phyloP scores from a whole-genome alignment of 2,329 filamentous ascomycete species.

The Paecilomyces sp. region DNA sequence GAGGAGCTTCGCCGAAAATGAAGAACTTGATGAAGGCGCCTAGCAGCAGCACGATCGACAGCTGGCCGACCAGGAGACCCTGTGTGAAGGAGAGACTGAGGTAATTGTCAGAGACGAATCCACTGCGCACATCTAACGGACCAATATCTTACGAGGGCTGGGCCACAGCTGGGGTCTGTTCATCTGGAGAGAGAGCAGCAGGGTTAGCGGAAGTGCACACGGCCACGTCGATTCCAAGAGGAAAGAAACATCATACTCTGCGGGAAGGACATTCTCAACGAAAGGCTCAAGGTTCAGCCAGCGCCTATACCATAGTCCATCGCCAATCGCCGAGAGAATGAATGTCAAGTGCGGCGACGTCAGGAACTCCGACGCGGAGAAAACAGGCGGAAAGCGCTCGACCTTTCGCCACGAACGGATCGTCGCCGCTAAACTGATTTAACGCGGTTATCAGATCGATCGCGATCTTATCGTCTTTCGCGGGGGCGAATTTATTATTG shows the following conservation, averaged over 20 bases:
- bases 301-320: slow-evolving; percentile 6
- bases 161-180: slow-evolving; percentile 5
- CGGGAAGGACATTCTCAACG: slow-evolving; percentile 11
- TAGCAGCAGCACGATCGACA: slow-evolving; percentile 84
- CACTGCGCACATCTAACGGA: not conserved
- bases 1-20: slow-evolving; percentile 92
- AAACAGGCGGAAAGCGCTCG: not conserved
- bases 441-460: not conserved
- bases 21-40: slow-evolving; percentile 99
- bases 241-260: slow-evolving; percentile 6
- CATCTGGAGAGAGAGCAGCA: slow-evolving; percentile 5
- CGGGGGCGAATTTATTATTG: not conserved
- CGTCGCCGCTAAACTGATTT: slow-evolving; percentile 1
- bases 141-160: slow-evolving; percentile 9
- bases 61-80: slow-evolving; percentile 84
- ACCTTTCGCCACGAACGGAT: not conserved
- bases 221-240: not conserved
- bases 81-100: slow-evolving; percentile 81
- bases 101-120: slow-evolving; percentile 1
- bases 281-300: slow-evolving; percentile 4
- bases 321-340: not conserved
- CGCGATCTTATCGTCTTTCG: slow-evolving; percentile 1
- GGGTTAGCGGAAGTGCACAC: not conserved
- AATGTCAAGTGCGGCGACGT: not conserved
- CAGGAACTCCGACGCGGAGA: not conserved